Evolutionary conservation across 768 basidiomycete species (phyloP), one percentile per base, ranked within the genome.

Genomic region (Lepiota brunneoincarnata): DNA sequence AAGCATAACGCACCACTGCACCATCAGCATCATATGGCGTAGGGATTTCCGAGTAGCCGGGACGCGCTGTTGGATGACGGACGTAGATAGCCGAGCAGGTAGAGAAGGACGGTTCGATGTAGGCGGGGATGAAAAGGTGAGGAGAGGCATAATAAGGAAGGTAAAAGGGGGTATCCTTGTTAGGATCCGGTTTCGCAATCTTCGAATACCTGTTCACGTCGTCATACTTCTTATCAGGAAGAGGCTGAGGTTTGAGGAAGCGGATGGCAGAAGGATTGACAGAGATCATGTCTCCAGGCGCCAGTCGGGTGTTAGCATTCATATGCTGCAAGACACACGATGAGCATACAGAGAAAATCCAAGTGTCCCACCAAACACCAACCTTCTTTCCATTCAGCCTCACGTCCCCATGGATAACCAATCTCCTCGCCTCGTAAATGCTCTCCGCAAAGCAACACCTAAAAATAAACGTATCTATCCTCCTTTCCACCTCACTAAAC

Each of bases 11-110:
- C 57, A 98, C 81, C 11, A 97, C 77, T 59, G 95, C 91, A 15
- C 97, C 97, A 63, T 97, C 95, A 0, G 97, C 94, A 58, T 95
- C 93, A 69, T 89, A 98, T 2, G 97, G 97, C 3, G 91, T 91
- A 5, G 96, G 93, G 35, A 99, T 89, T 69, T 99, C 97, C 14
- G 89, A 91, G 72, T 96, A 94, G 5, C 91, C 91, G 0, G 94
- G 92, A n/a, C 93, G 84, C 0, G 96, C 97, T 0, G 95, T 97
- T 6, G 97, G 97, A 63, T 98, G 93, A 35, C 97, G 90, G 28
- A 98, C 83, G 67, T 96, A 98, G 48, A 98, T 76, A 12, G 87
- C 87, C 1, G 94, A 92, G 69, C 96, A 98, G 9, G 93, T 93
- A 43, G 80, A 64, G 76, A 90, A 98, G 53, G 86, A 89, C 11